Percentiles rank a stretch among this genome's conserved stretches.
Conservation (phyloP, 2,329 filamentous ascomycete genomes). For the Neonectria punicea region DNA sequence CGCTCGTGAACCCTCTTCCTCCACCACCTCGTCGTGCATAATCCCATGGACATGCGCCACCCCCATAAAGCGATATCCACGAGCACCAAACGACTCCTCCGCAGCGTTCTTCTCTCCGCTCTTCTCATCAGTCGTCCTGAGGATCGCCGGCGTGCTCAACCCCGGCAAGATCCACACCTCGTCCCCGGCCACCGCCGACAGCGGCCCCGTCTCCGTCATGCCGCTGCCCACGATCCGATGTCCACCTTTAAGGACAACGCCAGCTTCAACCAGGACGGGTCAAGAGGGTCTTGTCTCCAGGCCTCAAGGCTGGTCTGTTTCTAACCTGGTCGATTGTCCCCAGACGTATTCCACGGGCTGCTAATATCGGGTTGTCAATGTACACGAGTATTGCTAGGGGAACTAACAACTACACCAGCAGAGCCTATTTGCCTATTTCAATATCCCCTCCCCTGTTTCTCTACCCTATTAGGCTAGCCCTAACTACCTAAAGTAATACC, state of each 20-base stretch:
- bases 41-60: conserved; percentile 39
- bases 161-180: conserved; percentile 41
- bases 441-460: too few relatives aligned
- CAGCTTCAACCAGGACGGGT: conserved; percentile 35
- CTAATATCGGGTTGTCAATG: conserved; percentile 11
- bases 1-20: not conserved
- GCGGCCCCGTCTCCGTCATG: too few relatives aligned
- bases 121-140: conserved; percentile 12
- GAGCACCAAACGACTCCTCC: not conserved
- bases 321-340: conserved; percentile 27
- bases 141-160: conserved; percentile 31
- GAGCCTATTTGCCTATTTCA: too few relatives aligned
- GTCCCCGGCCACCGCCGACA: conserved; percentile 29
- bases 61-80: conserved; percentile 31
- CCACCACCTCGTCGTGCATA: conserved; percentile 33
- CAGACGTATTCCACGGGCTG: conserved; percentile 24
- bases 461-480: too few relatives aligned
- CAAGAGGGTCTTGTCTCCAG: conserved; percentile 34
- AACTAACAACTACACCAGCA: too few relatives aligned
- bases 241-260: conserved; percentile 29
- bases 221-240: too few relatives aligned
- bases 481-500: too few relatives aligned
- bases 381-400: too few relatives aligned
- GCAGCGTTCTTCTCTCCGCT: not conserved
- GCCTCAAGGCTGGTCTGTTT: conserved; percentile 24